A percentile compares a stretch with the other conserved stretches of the same genome.
Evolutionary conservation across 331 rosid genomes (phyloP).

Genomic region (Stylosanthes scabra): DNA sequence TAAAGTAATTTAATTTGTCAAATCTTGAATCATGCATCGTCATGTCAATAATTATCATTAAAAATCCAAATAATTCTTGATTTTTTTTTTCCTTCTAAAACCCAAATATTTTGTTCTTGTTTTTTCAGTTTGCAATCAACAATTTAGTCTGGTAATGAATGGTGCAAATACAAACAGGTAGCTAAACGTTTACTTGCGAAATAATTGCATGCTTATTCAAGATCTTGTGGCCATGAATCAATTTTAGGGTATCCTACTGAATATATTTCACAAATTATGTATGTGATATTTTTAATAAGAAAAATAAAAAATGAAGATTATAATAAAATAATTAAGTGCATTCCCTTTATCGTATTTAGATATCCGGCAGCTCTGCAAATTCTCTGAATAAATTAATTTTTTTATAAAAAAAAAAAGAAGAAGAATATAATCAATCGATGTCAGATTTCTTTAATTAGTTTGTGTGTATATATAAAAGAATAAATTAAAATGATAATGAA

Average conservation of each 20-base stretch:
- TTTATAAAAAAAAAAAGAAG: neutral
- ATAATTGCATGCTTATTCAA: neutral
- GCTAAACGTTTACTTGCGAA: neutral
- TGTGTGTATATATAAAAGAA: neutral
- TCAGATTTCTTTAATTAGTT: neutral
- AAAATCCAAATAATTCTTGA: slow-evolving; percentile 1
- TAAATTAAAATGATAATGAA: neutral
- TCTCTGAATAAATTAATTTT: slow-evolving; percentile 20
- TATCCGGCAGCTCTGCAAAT: slow-evolving; percentile 20
- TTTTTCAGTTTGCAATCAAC: slow-evolving; percentile 3
- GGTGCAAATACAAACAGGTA: slow-evolving; percentile 4
- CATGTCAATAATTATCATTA: neutral
- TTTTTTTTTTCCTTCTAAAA: too few relatives aligned
- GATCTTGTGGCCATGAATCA: slow-evolving; percentile 1
- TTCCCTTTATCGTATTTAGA: slow-evolving; percentile 25
- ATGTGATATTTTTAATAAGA: neutral
- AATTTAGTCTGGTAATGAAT: slow-evolving; percentile 4
- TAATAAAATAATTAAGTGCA: neutral
- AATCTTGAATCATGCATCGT: neutral
- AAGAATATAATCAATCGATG: neutral
- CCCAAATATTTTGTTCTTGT: too few relatives aligned
- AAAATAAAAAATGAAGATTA: neutral
- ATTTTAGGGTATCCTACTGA: neutral
- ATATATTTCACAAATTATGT: neutral
- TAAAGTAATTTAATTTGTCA: slow-evolving; percentile 14